Conservation (phyloP, 1,139 yeast species). For the Saccharomyces hybrid region DNA sequence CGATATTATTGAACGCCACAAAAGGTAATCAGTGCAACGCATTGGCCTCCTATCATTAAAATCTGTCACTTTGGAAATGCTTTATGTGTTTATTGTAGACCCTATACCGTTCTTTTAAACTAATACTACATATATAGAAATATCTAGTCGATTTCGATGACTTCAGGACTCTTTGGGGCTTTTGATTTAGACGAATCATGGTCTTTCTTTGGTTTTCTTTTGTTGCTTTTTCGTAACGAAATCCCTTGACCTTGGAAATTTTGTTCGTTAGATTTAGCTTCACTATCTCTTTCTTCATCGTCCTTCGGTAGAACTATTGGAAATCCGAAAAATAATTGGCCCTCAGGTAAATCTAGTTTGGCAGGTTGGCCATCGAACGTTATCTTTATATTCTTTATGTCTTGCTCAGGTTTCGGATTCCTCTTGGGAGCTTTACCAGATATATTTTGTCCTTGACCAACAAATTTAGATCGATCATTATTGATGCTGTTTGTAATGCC, state of each 20-base stretch:
- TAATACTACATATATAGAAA: not conserved
- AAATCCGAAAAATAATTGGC: conserved; percentile 88
- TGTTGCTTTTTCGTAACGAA: conserved; percentile 63
- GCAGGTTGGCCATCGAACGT: conserved; percentile 51
- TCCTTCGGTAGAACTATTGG: conserved; percentile 70
- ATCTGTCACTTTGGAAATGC: not conserved
- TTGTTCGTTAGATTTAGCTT: conserved; percentile 25
- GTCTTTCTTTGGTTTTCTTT: conserved; percentile 54
- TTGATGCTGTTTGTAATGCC: conserved; percentile 41
- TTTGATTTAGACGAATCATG: conserved; percentile 35
- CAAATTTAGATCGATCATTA: conserved; percentile 34
- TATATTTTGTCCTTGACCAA: conserved; percentile 64
- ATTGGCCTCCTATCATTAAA: not conserved
- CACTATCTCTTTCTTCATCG: conserved; percentile 36
- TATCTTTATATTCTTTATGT: conserved; percentile 22
- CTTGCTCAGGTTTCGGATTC: conserved; percentile 8
- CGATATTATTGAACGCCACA: not conserved
- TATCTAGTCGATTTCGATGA: conserved; percentile 63
- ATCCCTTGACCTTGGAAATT: conserved; percentile 59
- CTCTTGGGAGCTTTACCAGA: conserved; percentile 46
- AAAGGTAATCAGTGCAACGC: not conserved
- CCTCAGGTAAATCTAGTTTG: conserved; percentile 67
- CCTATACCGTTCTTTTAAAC: not conserved
- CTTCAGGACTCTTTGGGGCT: conserved; percentile 62
- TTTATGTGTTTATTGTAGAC: not conserved